Evolutionary conservation across 306 rosid genomes (phyloP).

Genomic region (Dalbergia cultrata): DNA sequence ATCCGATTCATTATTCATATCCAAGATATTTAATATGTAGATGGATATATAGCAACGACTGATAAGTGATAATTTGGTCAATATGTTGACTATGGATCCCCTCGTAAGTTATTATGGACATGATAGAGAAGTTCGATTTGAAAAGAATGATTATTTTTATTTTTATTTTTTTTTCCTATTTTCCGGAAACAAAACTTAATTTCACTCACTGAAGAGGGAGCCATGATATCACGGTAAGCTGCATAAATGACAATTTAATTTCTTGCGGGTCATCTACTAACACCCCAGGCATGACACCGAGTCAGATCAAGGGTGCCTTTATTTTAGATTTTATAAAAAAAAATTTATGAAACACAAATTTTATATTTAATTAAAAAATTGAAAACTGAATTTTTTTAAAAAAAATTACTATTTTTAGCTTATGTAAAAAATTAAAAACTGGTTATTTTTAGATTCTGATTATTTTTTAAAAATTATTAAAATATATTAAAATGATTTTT

Average conservation of each 20-base stretch:
- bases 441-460: too few species aligned
- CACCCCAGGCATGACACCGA: too few species aligned
- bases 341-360: too few species aligned
- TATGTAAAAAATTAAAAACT: too few species aligned
- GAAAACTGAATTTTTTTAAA: too few species aligned
- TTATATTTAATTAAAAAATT: too few species aligned
- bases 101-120: background rate
- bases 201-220: slow-evolving; percentile 9
- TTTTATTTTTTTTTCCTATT: background rate
- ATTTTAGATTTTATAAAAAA: too few species aligned
- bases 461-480: too few species aligned
- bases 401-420: too few species aligned
- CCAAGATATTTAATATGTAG: background rate
- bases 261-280: background rate
- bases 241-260: background rate
- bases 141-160: background rate
- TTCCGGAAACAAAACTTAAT: background rate
- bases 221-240: background rate
- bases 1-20: background rate
- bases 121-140: background rate
- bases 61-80: background rate
- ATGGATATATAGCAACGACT: background rate
- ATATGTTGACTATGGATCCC: background rate
- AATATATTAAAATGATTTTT: too few species aligned
- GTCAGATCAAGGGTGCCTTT: too few species aligned